phyloP scores from a whole-genome alignment of 768 basidiomycete species.

The Collybia sp. region DNA sequence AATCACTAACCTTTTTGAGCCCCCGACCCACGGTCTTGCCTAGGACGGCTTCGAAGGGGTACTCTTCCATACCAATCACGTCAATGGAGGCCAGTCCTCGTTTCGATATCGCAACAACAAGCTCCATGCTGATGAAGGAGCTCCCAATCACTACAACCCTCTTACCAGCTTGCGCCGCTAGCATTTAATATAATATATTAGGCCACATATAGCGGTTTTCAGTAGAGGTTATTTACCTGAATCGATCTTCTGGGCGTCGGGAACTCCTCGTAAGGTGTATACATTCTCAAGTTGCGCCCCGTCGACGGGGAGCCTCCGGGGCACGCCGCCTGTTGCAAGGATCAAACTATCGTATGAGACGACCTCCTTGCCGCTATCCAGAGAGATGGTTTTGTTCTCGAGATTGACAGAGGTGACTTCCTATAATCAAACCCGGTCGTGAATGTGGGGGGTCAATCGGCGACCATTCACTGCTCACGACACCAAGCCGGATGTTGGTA shows the following conservation, averaged over 20 bases:
- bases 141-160: constrained; percentile 79
- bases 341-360: constrained; percentile 74
- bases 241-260: constrained; percentile 69
- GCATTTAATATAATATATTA: not conserved
- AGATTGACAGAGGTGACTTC: constrained; percentile 71
- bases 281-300: constrained; percentile 75
- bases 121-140: constrained; percentile 91
- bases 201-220: not conserved
- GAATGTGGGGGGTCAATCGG: constrained; percentile 1
- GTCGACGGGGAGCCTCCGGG: constrained; percentile 72
- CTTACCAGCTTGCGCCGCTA: constrained; percentile 70
- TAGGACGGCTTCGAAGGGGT: constrained; percentile 78
- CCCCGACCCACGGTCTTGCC: constrained; percentile 78
- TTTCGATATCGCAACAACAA: constrained; percentile 70
- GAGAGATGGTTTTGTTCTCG: constrained; percentile 52
- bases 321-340: constrained; percentile 71
- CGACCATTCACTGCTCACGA: constrained; percentile 30
- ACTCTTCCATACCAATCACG: constrained; percentile 78
- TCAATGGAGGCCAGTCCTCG: constrained; percentile 78
- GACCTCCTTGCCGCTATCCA: constrained; percentile 54
- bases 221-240: constrained; percentile 35
- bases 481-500: constrained; percentile 57
- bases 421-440: constrained; percentile 24
- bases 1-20: constrained; percentile 56
- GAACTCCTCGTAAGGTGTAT: constrained; percentile 64